Conservation (phyloP, 2,329 filamentous ascomycete genomes). For the Fusarium annulatum region DNA sequence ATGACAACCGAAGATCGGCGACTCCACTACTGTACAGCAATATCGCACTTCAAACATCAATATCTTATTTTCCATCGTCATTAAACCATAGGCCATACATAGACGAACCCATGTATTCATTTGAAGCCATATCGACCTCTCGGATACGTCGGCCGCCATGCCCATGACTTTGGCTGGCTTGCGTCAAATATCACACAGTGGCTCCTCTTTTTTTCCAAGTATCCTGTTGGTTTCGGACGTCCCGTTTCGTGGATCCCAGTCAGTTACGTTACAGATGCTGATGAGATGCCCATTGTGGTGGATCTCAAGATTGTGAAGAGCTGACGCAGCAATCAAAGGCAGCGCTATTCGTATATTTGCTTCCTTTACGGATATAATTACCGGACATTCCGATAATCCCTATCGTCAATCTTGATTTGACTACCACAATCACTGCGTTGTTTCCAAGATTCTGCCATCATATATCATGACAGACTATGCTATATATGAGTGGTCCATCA, state of each 20-base stretch:
- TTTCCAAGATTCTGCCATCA: background rate
- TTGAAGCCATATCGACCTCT: background rate
- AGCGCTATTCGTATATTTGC: background rate
- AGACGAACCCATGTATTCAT: background rate
- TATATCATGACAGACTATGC: slow-evolving; percentile 15
- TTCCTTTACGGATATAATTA: slow-evolving; percentile 3
- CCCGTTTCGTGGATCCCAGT: slow-evolving; percentile 22
- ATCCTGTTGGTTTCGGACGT: slow-evolving; percentile 21
- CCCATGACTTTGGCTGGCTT: slow-evolving; percentile 1
- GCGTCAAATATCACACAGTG: slow-evolving; percentile 22
- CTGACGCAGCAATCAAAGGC: background rate
- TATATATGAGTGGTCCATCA: slow-evolving; percentile 51
- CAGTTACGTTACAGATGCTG: slow-evolving; percentile 12
- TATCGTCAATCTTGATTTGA: slow-evolving; percentile 10
- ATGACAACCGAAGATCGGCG: slow-evolving; percentile 30
- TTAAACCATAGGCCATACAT: background rate
- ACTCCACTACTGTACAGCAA: slow-evolving; percentile 22
- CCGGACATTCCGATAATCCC: background rate
- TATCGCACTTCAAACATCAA: slow-evolving; percentile 11
- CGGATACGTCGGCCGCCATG: slow-evolving; percentile 28
- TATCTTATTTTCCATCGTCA: slow-evolving; percentile 6
- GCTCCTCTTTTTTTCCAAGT: slow-evolving; percentile 29
- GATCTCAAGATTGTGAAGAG: slow-evolving; percentile 2
- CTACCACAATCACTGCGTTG: background rate
- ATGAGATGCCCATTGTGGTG: slow-evolving; percentile 7